Conservation (phyloP, 1,284 basidiomycete species). For the Trametes hirsuta region DNA sequence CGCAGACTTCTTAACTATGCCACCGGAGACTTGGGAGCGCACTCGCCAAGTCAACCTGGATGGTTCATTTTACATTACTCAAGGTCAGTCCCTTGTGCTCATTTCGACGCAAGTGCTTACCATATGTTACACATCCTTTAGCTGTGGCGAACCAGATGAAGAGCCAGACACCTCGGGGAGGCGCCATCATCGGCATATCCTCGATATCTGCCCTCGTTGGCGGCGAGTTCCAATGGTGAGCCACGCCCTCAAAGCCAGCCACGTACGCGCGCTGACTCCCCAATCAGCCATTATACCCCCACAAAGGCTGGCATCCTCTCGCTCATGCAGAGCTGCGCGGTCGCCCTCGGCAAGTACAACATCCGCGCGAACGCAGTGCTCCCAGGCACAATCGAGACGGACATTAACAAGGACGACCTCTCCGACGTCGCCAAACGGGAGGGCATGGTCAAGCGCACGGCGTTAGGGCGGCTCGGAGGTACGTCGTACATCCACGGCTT, state of each 20-base stretch:
- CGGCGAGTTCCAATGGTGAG: constrained; percentile 70
- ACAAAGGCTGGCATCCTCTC: constrained; percentile 83
- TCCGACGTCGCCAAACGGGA: constrained; percentile 62
- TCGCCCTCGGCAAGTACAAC: constrained; percentile 75
- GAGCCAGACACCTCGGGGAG: constrained; percentile 68
- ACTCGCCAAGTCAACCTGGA: constrained; percentile 79
- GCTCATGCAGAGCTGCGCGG: constrained; percentile 83
- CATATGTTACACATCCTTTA: constrained; percentile 25
- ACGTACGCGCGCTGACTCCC: neutral
- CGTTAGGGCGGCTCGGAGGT: constrained; percentile 71
- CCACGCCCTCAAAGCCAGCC: neutral
- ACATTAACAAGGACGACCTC: constrained; percentile 81
- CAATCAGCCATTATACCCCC: constrained; percentile 72
- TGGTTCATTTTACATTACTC: constrained; percentile 77
- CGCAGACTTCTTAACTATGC: constrained; percentile 79
- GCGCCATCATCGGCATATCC: constrained; percentile 76
- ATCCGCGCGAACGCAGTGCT: constrained; percentile 75
- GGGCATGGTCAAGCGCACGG: constrained; percentile 70
- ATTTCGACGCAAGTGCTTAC: neutral
- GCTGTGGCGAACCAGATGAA: constrained; percentile 83
- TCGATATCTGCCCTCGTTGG: constrained; percentile 82
- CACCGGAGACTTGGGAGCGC: constrained; percentile 67
- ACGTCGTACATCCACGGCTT: constrained; percentile 25
- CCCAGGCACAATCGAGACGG: constrained; percentile 77
- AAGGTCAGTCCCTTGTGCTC: constrained; percentile 46